Percentiles rank a stretch among this genome's conserved stretches.
Evolutionary conservation across 2,329 filamentous ascomycete species (phyloP).

Genomic region (Fusarium paranaense): DNA sequence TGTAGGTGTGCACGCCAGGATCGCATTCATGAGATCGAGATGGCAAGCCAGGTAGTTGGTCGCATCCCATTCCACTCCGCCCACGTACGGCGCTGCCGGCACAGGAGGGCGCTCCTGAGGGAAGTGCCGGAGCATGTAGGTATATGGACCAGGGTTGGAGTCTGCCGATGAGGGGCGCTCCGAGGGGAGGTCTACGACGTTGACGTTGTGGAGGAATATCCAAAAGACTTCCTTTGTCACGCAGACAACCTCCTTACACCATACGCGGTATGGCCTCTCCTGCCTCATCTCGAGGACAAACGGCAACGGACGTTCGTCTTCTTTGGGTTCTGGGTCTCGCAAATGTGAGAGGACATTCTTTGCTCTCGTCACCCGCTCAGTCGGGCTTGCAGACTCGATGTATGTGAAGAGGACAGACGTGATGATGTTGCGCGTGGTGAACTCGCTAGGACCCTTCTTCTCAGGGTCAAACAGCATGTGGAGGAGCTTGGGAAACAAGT

Average conservation of each 20-base stretch:
- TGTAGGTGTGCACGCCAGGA: conserved; percentile 84
- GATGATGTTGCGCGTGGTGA: conserved; percentile 91
- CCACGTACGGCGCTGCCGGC: conserved; percentile 93
- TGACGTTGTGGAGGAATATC: conserved; percentile 97
- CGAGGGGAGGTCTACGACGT: conserved; percentile 78
- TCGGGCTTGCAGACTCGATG: conserved; percentile 73
- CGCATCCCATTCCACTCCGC: conserved; percentile 98
- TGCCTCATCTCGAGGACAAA: conserved; percentile 93
- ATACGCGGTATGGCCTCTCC: conserved; percentile 88
- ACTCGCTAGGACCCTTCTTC: conserved; percentile 97
- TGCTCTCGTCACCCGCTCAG: conserved; percentile 76
- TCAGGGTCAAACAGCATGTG: conserved; percentile 97
- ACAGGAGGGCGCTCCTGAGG: conserved; percentile 89
- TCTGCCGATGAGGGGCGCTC: conserved; percentile 49
- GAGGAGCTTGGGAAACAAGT: conserved; percentile 87
- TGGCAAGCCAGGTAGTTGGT: conserved; percentile 96
- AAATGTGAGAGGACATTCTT: conserved; percentile 82
- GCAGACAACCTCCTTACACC: conserved; percentile 91
- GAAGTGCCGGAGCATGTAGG: conserved; percentile 79
- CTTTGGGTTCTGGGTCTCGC: conserved; percentile 80
- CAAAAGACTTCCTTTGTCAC: conserved; percentile 99
- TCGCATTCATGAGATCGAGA: conserved; percentile 90
- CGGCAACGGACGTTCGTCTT: conserved; percentile 79
- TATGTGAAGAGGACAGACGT: conserved; percentile 91
- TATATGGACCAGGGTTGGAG: conserved; percentile 55